Evolutionary conservation across 208 protist species (phyloP), one percentile per base, ranked within the genome.

Genomic region (Wallacemonas sp.): DNA sequence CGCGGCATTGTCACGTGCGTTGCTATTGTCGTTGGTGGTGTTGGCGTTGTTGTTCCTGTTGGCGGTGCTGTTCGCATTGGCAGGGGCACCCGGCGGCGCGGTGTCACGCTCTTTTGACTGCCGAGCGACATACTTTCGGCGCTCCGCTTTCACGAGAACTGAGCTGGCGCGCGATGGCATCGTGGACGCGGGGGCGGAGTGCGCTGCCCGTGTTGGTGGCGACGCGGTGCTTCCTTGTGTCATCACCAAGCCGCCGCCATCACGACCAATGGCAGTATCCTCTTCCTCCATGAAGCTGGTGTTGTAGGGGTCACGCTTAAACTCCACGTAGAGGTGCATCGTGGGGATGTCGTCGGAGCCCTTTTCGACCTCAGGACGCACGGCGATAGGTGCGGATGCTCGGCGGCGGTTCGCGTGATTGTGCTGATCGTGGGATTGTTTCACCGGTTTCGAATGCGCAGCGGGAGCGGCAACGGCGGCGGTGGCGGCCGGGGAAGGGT

Each of bases 271-370:
- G n/a, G n/a, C n/a, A n/a, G n/a, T n/a, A n/a, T n/a, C n/a, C n/a
- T n/a, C n/a, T n/a, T n/a, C n/a, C n/a, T n/a, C n/a, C n/a, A n/a
- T n/a, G n/a, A n/a, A n/a, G n/a, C n/a, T n/a, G n/a, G n/a, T n/a
- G n/a, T n/a, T n/a, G 36, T 41, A 41, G 9, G 36, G 9, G 9
- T 6, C 9, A 6, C 12, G 26, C 31, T 58, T 9, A n/a, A 58
- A 39, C 12, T 39, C n/a, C 24, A 58, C 51, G 31, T 58, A 39
- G 14, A 58, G 31, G 51, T 58, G 51, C 51, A 58, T 39, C 15
- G n/a, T 9, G 4, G 51, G 33, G 51, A 26, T 31, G 3, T 5
- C 0, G 28, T 33, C 26, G 30, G 24, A 26, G 19, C 41, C 30
- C 2, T 27, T 4, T 31, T 34, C 51, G 41, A 58, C 41, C 51